These are phyloP conservation scores for Lipomyces spencermartinsiae DNA, from an alignment of 805 yeast genomes.

Conservation along the genomic window DNA sequence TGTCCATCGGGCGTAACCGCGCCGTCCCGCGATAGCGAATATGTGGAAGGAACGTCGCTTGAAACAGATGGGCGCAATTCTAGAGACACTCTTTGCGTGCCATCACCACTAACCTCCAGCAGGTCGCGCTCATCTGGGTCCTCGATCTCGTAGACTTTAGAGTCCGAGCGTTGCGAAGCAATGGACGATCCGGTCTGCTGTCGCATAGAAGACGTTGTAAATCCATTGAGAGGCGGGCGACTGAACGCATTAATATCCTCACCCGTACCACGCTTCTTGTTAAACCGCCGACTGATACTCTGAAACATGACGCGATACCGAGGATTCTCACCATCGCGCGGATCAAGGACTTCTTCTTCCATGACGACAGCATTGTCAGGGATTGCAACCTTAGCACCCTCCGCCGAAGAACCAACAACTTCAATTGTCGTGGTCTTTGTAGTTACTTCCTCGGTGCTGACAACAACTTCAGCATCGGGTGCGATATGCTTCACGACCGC, in stretches of 20 bases:
- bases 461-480: conserved; percentile 28
- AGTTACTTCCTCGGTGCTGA: conserved; percentile 36
- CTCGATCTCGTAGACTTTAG: conserved; percentile 14
- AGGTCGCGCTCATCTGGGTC: conserved; percentile 12
- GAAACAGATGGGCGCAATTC: background rate
- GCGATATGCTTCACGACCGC: conserved; percentile 26
- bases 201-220: background rate
- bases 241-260: conserved; percentile 17
- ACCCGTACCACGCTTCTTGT: conserved; percentile 31
- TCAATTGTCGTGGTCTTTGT: conserved; percentile 36
- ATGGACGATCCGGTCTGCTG: background rate
- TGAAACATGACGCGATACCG: conserved; percentile 34
- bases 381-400: conserved; percentile 15
- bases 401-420: conserved; percentile 21
- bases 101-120: background rate
- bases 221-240: conserved; percentile 2
- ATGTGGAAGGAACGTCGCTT: background rate
- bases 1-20: background rate
- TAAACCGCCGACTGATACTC: conserved; percentile 24
- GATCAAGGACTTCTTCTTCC: conserved; percentile 22
- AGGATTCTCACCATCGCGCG: conserved; percentile 28
- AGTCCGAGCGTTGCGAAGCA: background rate
- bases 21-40: background rate
- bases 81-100: background rate
- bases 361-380: conserved; percentile 35